Evolutionary conservation across 1,284 basidiomycete genomes (phyloP).

Genomic region (Pseudozyma pruni): DNA sequence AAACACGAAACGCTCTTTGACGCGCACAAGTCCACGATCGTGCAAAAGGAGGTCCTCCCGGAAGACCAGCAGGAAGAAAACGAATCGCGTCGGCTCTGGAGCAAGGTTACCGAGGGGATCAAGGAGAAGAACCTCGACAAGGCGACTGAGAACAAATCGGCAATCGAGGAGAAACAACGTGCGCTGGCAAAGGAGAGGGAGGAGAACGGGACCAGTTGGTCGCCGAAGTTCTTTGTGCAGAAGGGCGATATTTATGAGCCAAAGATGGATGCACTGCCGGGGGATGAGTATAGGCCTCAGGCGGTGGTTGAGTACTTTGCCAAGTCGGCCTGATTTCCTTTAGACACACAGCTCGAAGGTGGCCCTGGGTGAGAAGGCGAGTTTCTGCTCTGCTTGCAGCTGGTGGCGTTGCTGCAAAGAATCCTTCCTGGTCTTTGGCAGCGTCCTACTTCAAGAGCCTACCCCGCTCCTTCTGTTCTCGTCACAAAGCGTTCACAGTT

Average conservation of each 20-base stretch:
- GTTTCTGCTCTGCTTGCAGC: neutral
- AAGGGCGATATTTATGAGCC: constrained; percentile 69
- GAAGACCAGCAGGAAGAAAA: constrained; percentile 88
- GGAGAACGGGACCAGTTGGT: constrained; percentile 76
- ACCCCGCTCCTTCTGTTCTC: too few species aligned
- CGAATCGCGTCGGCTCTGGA: constrained; percentile 85
- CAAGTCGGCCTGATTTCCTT: constrained; percentile 12
- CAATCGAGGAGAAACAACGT: constrained; percentile 91
- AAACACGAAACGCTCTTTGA: constrained; percentile 85
- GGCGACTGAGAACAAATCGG: constrained; percentile 88
- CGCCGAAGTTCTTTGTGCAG: constrained; percentile 83
- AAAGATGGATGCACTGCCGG: constrained; percentile 52
- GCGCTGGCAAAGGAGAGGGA: constrained; percentile 82
- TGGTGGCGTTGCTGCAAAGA: too few species aligned
- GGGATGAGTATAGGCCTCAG: constrained; percentile 43
- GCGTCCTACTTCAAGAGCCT: too few species aligned
- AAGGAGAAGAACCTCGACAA: constrained; percentile 88
- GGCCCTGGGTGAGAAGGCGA: too few species aligned
- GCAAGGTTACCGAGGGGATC: constrained; percentile 86
- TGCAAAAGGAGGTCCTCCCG: constrained; percentile 83
- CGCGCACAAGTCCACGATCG: constrained; percentile 77
- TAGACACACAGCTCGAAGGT: too few species aligned
- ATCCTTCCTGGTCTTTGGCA: too few species aligned
- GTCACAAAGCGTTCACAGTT: too few species aligned
- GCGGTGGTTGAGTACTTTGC: constrained; percentile 53